Evolutionary conservation across 2,329 filamentous ascomycete species (phyloP), one percentile per base, ranked within the genome.

Genomic region (Fusarium hainanense): DNA sequence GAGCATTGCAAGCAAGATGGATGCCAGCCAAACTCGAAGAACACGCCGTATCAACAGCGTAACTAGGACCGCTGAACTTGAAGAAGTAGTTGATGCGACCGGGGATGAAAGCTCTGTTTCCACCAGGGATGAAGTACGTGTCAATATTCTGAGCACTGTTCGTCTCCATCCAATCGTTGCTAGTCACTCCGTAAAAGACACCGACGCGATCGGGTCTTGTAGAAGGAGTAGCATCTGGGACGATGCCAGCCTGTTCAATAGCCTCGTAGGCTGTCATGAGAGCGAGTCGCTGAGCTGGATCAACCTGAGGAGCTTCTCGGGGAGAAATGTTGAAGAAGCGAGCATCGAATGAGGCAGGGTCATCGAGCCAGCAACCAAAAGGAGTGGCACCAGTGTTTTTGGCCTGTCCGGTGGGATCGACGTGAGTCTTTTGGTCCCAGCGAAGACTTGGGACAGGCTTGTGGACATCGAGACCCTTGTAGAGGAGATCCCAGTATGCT

Each of bases 111-210:
- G 85, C 86, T 20, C 87, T 79, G 25, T 74, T 72, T 3, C 71
- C 71, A 1, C 71, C 71, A 0, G 86, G 82, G 46, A 88, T 85
- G 70, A 79, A 86, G 72, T 88, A 88, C 0, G 85, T 87, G 57
- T 84, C 82, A n/a, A 88, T 82, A 8, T 92, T 88, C 74, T 94
- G 89, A 0, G 87, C 87, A 12, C 87, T 88, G 76, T 94, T 94
- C 61, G 92, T 88, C 87, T 94, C 92, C 80, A 90, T 85, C 86
- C 90, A 94, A 75, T 94, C 92, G 66, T 94, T 90, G 54, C 90
- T 92, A 2, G 92, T 92, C 75, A 92, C 89, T 27, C 92, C 92
- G 66, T 92, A 93, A 75, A 92, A 94, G 0, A 89, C 90, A 40
- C 91, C 92, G 37, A 93, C 88, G 0, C 84, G 79, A n/a, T 81